Evolutionary conservation across 2,329 filamentous ascomycete genomes (phyloP).

Genomic region (Neofusicoccum sp.): DNA sequence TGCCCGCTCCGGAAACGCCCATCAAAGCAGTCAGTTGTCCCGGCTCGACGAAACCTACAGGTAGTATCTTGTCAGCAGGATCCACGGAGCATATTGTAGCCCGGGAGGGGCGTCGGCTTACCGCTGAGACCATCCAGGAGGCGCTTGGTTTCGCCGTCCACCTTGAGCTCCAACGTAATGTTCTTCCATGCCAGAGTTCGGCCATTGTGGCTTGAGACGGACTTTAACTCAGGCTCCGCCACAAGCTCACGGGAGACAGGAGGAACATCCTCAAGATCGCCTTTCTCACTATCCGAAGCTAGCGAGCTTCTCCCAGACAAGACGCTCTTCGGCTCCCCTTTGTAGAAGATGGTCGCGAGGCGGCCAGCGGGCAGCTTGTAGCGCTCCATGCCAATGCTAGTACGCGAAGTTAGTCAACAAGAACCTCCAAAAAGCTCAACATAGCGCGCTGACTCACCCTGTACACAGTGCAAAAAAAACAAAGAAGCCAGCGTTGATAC

Average conservation of each 20-base stretch:
- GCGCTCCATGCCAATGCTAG: not conserved
- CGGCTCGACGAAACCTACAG: conserved; percentile 64
- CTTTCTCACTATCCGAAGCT: not conserved
- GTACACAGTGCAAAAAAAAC: not conserved
- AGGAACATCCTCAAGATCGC: not conserved
- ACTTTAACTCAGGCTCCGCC: not conserved
- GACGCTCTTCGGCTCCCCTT: not conserved
- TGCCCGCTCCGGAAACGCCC: conserved; percentile 61
- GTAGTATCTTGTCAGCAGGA: not conserved
- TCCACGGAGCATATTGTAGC: not conserved
- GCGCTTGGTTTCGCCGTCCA: not conserved
- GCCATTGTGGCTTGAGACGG: not conserved
- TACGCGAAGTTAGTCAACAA: not conserved
- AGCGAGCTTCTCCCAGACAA: not conserved
- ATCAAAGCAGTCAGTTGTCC: conserved; percentile 78
- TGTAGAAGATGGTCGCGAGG: not conserved
- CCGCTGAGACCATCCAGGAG: not conserved
- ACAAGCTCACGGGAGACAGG: not conserved
- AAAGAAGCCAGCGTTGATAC: conserved; percentile 20
- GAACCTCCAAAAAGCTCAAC: not conserved
- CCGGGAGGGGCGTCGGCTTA: not conserved
- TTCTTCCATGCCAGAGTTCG: not conserved
- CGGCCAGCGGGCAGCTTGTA: not conserved
- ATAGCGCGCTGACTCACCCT: not conserved
- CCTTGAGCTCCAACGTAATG: not conserved